phyloP scores from a whole-genome alignment of 176 grass and related monocot species.

The Oryza meridionalis region DNA sequence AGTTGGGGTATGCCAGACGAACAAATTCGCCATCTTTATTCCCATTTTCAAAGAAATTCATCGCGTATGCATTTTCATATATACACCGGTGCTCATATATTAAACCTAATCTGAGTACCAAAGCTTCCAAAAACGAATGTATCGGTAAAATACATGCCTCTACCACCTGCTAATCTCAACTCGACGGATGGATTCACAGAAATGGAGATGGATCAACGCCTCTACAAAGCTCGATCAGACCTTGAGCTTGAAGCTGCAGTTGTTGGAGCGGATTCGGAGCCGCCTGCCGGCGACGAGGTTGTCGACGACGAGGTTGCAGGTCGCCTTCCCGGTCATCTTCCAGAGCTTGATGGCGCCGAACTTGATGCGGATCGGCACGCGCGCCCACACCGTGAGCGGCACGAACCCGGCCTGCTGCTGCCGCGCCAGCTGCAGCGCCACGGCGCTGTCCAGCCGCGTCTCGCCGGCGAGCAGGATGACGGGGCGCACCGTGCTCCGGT shows the following conservation, averaged over 20 bases:
- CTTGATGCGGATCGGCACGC: conserved; percentile 73
- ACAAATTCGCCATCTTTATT: neutral
- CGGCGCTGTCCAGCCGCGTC: conserved; percentile 50
- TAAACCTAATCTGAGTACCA: neutral
- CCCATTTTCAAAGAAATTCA: neutral
- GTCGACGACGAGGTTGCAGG: conserved; percentile 63
- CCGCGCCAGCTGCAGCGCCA: conserved; percentile 45
- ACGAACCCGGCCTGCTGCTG: conserved; percentile 58
- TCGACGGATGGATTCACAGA: neutral
- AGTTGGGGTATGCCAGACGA: neutral
- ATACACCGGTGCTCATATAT: neutral
- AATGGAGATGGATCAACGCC: conserved; percentile 9
- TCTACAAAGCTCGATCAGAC: neutral
- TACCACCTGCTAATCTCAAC: neutral
- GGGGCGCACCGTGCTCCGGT: conserved; percentile 61
- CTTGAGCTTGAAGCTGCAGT: conserved; percentile 85
- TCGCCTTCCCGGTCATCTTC: conserved; percentile 65
- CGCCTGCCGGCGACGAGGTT: conserved; percentile 39
- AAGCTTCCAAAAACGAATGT: neutral
- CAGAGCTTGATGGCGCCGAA: conserved; percentile 71
- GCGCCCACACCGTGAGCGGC: conserved; percentile 56
- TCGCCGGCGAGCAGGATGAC: conserved; percentile 52
- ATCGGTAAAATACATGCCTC: neutral
- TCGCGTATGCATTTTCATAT: neutral
- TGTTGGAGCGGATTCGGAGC: conserved; percentile 71